These are phyloP conservation scores for Hericium coralloides DNA, from an alignment of 768 basidiomycete species.

Conservation along the genomic window DNA sequence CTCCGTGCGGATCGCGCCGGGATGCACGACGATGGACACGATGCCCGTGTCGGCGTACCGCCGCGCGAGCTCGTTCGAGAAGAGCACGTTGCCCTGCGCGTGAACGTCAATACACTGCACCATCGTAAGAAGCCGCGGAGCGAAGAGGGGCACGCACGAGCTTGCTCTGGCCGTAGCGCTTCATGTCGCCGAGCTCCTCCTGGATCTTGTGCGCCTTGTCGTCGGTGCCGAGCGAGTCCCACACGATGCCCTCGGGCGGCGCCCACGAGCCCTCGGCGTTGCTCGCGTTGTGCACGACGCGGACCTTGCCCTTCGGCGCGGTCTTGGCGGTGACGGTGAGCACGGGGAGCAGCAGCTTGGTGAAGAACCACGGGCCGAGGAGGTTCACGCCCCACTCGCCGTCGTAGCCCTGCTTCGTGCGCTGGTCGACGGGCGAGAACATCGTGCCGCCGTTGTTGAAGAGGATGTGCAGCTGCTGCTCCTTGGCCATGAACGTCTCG, in stretches of 20 bases:
- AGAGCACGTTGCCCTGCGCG: constrained; percentile 33
- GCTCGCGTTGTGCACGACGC: constrained; percentile 19
- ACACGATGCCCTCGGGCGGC: constrained; percentile 16
- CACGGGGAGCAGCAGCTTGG: constrained; percentile 23
- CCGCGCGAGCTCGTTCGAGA: constrained; percentile 33
- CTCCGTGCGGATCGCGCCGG: constrained; percentile 22
- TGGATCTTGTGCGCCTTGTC: neutral
- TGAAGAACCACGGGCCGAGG: constrained; percentile 23
- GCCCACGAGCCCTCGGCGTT: constrained; percentile 17
- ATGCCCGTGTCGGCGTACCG: constrained; percentile 37
- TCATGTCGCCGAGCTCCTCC: constrained; percentile 5
- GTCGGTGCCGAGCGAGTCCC: constrained; percentile 4
- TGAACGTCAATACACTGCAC: neutral
- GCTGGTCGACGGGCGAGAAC: constrained; percentile 20
- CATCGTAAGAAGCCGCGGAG: neutral
- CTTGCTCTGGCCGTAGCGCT: constrained; percentile 13
- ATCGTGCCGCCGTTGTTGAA: constrained; percentile 30
- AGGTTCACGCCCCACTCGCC: constrained; percentile 28
- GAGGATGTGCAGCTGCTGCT: constrained; percentile 20
- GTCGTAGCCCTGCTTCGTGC: constrained; percentile 25
- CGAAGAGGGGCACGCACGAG: constrained; percentile 1
- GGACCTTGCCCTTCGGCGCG: constrained; percentile 20
- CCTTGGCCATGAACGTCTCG: constrained; percentile 23
- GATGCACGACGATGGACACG: constrained; percentile 34
- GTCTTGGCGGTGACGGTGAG: constrained; percentile 22